Percentiles rank a stretch among this genome's conserved stretches.
phyloP scores from a whole-genome alignment of 2,329 filamentous ascomycete species.

The Ophiostoma sp. region DNA sequence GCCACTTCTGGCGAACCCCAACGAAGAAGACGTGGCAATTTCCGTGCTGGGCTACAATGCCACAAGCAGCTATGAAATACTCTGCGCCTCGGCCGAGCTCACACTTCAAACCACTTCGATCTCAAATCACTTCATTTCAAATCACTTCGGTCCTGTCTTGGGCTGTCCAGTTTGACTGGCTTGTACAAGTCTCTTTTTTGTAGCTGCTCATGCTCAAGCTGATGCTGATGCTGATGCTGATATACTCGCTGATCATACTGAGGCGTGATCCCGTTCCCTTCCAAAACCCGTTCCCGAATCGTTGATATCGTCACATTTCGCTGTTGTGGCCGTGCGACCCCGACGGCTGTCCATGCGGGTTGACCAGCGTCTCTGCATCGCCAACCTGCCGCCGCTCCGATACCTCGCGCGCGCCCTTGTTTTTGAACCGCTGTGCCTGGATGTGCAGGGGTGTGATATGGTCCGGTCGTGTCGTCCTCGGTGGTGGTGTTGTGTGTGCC shows the following conservation, averaged over 20 bases:
- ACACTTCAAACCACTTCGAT: too few species aligned
- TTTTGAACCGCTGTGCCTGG: slow-evolving; percentile 60
- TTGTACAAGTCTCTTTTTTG: not conserved
- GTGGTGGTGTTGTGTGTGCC: slow-evolving; percentile 1
- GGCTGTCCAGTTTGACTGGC: not conserved
- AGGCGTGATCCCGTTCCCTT: not conserved
- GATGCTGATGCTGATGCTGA: not conserved
- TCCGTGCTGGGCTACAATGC: too few species aligned
- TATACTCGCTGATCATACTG: not conserved
- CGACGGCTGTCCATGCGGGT: slow-evolving; percentile 38
- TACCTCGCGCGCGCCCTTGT: slow-evolving; percentile 54
- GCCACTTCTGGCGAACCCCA: too few species aligned
- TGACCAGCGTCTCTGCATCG: slow-evolving; percentile 73
- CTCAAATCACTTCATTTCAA: too few species aligned
- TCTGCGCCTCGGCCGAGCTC: too few species aligned
- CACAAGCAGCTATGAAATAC: too few species aligned
- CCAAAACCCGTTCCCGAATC: not conserved
- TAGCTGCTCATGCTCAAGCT: not conserved
- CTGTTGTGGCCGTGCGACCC: slow-evolving; percentile 32
- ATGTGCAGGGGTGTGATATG: slow-evolving; percentile 43
- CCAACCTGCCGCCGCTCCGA: slow-evolving; percentile 86
- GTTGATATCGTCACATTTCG: slow-evolving; percentile 32
- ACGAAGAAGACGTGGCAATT: too few species aligned
- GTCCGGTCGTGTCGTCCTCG: slow-evolving; percentile 8
- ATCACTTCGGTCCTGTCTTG: too few species aligned